Conservation (phyloP, 1,284 basidiomycete species). For the Stygiomarasmius scandens region DNA sequence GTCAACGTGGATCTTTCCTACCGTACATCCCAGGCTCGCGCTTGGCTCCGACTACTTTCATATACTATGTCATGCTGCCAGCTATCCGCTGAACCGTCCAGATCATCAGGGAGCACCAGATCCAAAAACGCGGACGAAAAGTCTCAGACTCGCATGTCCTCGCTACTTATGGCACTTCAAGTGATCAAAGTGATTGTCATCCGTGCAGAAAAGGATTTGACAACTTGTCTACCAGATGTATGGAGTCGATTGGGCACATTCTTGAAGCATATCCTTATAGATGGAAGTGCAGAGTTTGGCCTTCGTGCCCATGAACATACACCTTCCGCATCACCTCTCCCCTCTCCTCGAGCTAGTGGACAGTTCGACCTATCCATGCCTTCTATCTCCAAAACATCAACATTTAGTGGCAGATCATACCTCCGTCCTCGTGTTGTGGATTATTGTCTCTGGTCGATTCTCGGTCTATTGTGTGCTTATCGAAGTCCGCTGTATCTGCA, state of each 20-base stretch:
- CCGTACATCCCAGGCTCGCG: conserved; percentile 45
- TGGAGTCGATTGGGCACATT: conserved; percentile 62
- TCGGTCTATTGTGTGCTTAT: conserved; percentile 68
- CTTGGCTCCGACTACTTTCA: conserved; percentile 69
- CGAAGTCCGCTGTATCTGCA: conserved; percentile 68
- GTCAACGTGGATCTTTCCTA: conserved; percentile 48
- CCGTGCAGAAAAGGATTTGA: conserved; percentile 65
- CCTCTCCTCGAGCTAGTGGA: conserved; percentile 41
- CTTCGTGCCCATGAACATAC: conserved; percentile 40
- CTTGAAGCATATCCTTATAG: conserved; percentile 50
- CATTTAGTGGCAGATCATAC: conserved; percentile 25
- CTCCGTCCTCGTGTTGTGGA: conserved; percentile 62
- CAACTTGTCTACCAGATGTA: conserved; percentile 52
- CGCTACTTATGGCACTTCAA: conserved; percentile 62
- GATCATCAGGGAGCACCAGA: conserved; percentile 13
- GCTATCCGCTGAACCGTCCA: neutral
- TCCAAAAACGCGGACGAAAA: conserved; percentile 22
- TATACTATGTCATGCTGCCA: conserved; percentile 58
- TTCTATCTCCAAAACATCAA: conserved; percentile 23
- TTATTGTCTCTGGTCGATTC: conserved; percentile 73
- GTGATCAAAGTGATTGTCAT: conserved; percentile 71
- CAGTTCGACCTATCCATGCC: conserved; percentile 35
- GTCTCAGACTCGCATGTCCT: conserved; percentile 43
- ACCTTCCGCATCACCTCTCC: conserved; percentile 46
- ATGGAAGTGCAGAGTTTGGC: conserved; percentile 63